phyloP scores from a whole-genome alignment of 768 basidiomycete species.

The Podaxis carcinomalis region DNA sequence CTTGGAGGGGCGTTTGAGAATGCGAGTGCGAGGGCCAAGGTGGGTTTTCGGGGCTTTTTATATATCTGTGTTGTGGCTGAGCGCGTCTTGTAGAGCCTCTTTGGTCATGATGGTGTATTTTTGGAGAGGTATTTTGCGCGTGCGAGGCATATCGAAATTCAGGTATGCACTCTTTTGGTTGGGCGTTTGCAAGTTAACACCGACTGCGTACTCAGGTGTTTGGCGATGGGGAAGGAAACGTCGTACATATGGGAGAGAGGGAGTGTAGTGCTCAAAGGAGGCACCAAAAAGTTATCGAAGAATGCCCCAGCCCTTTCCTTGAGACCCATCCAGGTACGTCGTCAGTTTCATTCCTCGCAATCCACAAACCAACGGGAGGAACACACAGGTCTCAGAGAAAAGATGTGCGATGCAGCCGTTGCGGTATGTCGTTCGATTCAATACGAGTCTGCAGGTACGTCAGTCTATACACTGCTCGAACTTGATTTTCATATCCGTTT shows the following conservation, averaged over 20 bases:
- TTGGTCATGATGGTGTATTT: constrained; percentile 48
- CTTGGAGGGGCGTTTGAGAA: constrained; percentile 30
- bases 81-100: constrained; percentile 33
- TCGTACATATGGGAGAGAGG: constrained; percentile 63
- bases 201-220: constrained; percentile 41
- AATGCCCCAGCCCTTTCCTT: constrained; percentile 61
- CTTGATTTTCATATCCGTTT: not conserved
- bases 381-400: constrained; percentile 35
- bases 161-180: constrained; percentile 29
- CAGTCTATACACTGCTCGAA: not conserved
- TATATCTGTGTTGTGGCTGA: too few species aligned
- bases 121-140: constrained; percentile 54
- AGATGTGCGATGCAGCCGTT: constrained; percentile 52
- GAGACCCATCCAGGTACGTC: constrained; percentile 36
- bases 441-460: constrained; percentile 55
- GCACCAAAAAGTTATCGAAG: constrained; percentile 73
- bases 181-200: too few species aligned
- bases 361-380: not conserved
- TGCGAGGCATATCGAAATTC: constrained; percentile 64
- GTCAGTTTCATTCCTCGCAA: not conserved
- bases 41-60: constrained; percentile 17
- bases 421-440: constrained; percentile 42
- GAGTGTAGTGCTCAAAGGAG: constrained; percentile 69
- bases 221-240: constrained; percentile 56
- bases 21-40: constrained; percentile 40